These are phyloP conservation scores for Candida yuanshanica DNA, from an alignment of 805 yeast genomes.

Conservation along the genomic window DNA sequence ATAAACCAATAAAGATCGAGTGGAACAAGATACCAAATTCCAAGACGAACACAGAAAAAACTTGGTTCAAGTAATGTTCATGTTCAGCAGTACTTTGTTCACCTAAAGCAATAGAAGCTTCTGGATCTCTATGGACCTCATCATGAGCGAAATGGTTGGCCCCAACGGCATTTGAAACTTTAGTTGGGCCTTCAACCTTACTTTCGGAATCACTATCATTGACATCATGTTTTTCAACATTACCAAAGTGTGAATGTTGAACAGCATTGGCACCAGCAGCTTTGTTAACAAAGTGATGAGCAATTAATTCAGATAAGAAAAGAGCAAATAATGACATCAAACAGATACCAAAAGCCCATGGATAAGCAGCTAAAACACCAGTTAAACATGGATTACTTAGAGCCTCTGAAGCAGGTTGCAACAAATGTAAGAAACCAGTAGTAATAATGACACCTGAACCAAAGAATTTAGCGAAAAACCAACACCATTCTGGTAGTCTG, in stretches of 20 bases:
- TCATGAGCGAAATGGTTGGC: slow-evolving; percentile 41
- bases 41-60: slow-evolving; percentile 49
- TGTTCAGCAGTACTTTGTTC: slow-evolving; percentile 22
- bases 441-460: slow-evolving; percentile 84
- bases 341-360: slow-evolving; percentile 54
- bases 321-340: slow-evolving; percentile 39
- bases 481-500: slow-evolving; percentile 54
- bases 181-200: slow-evolving; percentile 10
- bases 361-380: slow-evolving; percentile 46
- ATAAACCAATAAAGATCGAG: slow-evolving; percentile 74
- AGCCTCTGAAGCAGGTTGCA: slow-evolving; percentile 62
- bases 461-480: slow-evolving; percentile 65
- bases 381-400: slow-evolving; percentile 56
- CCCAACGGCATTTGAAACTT: slow-evolving; percentile 20
- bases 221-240: slow-evolving; percentile 19
- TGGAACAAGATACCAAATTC: slow-evolving; percentile 83
- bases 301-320: slow-evolving; percentile 44
- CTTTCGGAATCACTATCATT: slow-evolving; percentile 12
- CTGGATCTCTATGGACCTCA: slow-evolving; percentile 38
- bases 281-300: slow-evolving; percentile 37
- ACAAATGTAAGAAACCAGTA: slow-evolving; percentile 71
- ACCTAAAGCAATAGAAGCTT: slow-evolving; percentile 32
- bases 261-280: slow-evolving; percentile 22
- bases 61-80: slow-evolving; percentile 50
- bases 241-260: slow-evolving; percentile 56